Percentiles rank a stretch among this genome's conserved stretches.
Conservation (phyloP, 192 early-diverging fungal genomes). For the Podila epigama region DNA sequence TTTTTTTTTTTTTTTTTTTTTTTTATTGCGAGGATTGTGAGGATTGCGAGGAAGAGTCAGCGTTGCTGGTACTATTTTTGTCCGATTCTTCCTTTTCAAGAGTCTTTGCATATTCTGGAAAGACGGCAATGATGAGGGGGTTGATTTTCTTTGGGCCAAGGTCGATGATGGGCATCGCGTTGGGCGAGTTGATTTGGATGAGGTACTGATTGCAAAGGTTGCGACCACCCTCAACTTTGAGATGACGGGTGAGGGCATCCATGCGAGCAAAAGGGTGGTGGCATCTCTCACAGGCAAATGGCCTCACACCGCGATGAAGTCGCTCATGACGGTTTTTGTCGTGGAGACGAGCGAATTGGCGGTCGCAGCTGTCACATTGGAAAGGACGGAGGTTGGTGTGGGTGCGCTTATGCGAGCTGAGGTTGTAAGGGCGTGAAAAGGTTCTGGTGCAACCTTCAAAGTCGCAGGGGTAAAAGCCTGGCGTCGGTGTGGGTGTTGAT, state of each 20-base stretch:
- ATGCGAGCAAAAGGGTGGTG: conserved; percentile 83
- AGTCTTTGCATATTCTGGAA: conserved; percentile 34
- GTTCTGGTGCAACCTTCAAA: conserved; percentile 71
- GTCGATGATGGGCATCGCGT: conserved; percentile 34
- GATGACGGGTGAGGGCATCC: conserved; percentile 82
- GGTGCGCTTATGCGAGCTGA: conserved; percentile 77
- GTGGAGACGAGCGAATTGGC: conserved; percentile 87
- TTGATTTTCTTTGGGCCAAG: conserved; percentile 46
- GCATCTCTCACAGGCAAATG: conserved; percentile 76
- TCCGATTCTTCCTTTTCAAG: conserved; percentile 27
- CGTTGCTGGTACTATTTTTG: conserved; percentile 20
- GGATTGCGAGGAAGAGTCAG: neutral
- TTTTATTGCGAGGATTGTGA: neutral
- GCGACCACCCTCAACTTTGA: conserved; percentile 50
- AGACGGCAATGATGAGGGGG: conserved; percentile 29
- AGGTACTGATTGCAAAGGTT: conserved; percentile 41
- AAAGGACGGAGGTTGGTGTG: conserved; percentile 81
- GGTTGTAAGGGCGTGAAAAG: conserved; percentile 79
- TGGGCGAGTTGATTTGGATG: conserved; percentile 36
- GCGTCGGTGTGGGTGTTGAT: neutral
- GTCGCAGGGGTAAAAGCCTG: conserved; percentile 54
- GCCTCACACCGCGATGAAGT: conserved; percentile 80
- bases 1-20: neutral
- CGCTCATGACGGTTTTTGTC: conserved; percentile 90
- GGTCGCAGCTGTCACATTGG: conserved; percentile 76